Evolutionary conservation across 129 eudicot species (phyloP).

Genomic region (Gnaphalium uliginosum): DNA sequence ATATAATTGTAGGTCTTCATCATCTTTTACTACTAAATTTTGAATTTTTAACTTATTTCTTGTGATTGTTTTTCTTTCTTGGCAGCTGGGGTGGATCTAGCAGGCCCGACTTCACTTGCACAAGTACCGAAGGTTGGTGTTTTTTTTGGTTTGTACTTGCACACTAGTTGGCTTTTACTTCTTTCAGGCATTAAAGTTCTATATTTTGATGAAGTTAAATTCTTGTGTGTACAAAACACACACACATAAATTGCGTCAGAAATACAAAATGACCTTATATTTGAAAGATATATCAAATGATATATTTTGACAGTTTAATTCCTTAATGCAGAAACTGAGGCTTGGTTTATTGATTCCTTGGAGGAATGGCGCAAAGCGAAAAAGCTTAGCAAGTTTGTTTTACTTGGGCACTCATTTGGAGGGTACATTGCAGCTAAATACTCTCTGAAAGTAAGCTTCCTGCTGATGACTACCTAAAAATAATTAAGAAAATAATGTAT

Average conservation of each 20-base stretch:
- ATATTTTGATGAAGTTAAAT: not conserved
- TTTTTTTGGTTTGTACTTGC: slow-evolving; percentile 23
- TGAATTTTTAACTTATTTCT: slow-evolving; percentile 4
- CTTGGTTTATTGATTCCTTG: slow-evolving; percentile 95
- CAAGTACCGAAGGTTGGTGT: slow-evolving; percentile 87
- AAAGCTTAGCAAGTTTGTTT: slow-evolving; percentile 82
- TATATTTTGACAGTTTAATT: not conserved
- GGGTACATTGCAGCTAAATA: slow-evolving; percentile 96
- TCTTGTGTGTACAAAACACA: not conserved
- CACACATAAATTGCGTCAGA: not conserved
- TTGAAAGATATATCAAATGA: not conserved
- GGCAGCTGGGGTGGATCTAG: slow-evolving; percentile 99
- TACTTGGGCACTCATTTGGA: slow-evolving; percentile 97
- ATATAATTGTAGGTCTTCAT: slow-evolving; percentile 4
- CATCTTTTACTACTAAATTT: slow-evolving; percentile 7
- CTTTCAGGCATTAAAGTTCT: not conserved
- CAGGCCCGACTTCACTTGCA: slow-evolving; percentile 97
- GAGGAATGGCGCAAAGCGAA: slow-evolving; percentile 98
- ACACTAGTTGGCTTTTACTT: slow-evolving; percentile 9
- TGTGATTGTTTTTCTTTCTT: slow-evolving; percentile 16
- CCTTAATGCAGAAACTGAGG: slow-evolving; percentile 80
- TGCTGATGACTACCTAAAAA: slow-evolving; percentile 8
- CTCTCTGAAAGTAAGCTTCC: slow-evolving; percentile 67
- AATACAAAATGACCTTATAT: too few relatives aligned
- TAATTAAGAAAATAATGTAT: not conserved